Evolutionary conservation across 2,329 filamentous ascomycete genomes (phyloP), one percentile per base, ranked within the genome.

Genomic region (Mycosphaerelloides madeirae): DNA sequence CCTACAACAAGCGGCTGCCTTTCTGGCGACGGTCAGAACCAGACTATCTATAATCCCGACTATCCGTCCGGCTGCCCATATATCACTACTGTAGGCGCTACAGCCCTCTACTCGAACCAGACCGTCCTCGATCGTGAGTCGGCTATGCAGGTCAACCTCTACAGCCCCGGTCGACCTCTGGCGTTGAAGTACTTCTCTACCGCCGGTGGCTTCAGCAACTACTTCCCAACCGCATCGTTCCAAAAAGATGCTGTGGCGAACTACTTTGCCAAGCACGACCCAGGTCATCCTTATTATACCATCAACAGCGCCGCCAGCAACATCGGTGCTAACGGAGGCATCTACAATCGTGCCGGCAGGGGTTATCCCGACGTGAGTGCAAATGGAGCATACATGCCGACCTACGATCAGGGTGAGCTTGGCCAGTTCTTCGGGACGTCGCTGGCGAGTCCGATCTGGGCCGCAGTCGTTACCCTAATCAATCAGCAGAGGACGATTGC

Each of bases 31-130:
- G 58, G 58, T 12, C 37, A 50, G 13, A 46, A 56, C 19, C 36
- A 48, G 18, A 58, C 49, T 2, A 46, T 57, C 32, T 57, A 46
- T 34, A 55, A 50, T 28, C 50, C 56, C 11, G 29, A 48, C 13
- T 39, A 38, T 20, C 18, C 63, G 62, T 49, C 36, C 20, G 38
- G 29, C 25, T 60, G 57, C 31, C 60, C 61, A 3, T 62, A 48
- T 28, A 42, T 61, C n/a, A 70, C 68, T 3, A 55, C 62, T 2
- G 68, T 71, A 6, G 70, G 70, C 0, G 68, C 64, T 1, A 71
- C 69, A 3, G 54, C 58, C 14, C 56, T 70, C 3, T 33, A 68
- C 58, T 16, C 55, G 57, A 11, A 65, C 50, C 46, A 67, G 65
- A 56, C 53, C 6, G 44, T 57, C 31, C 20, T 43, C 18, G 49